Evolutionary conservation across 768 basidiomycete species (phyloP).

Genomic region (Tricholomella constricta): DNA sequence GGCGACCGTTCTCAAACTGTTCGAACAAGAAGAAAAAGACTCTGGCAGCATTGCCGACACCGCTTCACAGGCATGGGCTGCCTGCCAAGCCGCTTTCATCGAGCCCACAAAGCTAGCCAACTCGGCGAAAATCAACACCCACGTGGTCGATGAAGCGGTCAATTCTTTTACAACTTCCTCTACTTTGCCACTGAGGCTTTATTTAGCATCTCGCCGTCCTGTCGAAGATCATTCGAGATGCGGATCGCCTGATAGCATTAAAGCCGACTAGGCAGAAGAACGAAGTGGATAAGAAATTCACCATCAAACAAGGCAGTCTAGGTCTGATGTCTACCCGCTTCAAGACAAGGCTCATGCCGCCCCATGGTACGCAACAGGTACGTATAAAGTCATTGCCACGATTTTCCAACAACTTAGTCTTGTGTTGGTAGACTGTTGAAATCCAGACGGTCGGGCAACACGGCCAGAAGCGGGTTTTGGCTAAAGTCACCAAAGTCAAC

Average conservation of each 20-base stretch:
- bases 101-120: slow-evolving; percentile 13
- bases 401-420: neutral
- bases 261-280: slow-evolving; percentile 51
- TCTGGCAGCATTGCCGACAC: slow-evolving; percentile 16
- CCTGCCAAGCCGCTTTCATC: slow-evolving; percentile 36
- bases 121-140: slow-evolving; percentile 26
- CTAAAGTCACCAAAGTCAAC: slow-evolving; percentile 28
- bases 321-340: slow-evolving; percentile 42
- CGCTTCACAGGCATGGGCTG: slow-evolving; percentile 48
- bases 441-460: slow-evolving; percentile 19
- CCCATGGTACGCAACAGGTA: slow-evolving; percentile 28
- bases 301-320: slow-evolving; percentile 29
- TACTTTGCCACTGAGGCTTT: neutral
- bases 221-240: slow-evolving; percentile 40
- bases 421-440: slow-evolving; percentile 19
- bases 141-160: slow-evolving; percentile 28
- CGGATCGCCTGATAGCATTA: slow-evolving; percentile 35
- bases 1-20: slow-evolving; percentile 27
- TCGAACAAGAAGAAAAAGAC: slow-evolving; percentile 28
- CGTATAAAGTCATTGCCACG: neutral
- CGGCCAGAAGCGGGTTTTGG: slow-evolving; percentile 14
- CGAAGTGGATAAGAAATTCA: slow-evolving; percentile 38
- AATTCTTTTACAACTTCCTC: neutral
- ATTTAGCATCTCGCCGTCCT: slow-evolving; percentile 40
- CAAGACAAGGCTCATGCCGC: slow-evolving; percentile 40